Evolutionary conservation across 805 yeast genomes (phyloP), one percentile per base, ranked within the genome.

Genomic region (Yamadazyma philogaea): DNA sequence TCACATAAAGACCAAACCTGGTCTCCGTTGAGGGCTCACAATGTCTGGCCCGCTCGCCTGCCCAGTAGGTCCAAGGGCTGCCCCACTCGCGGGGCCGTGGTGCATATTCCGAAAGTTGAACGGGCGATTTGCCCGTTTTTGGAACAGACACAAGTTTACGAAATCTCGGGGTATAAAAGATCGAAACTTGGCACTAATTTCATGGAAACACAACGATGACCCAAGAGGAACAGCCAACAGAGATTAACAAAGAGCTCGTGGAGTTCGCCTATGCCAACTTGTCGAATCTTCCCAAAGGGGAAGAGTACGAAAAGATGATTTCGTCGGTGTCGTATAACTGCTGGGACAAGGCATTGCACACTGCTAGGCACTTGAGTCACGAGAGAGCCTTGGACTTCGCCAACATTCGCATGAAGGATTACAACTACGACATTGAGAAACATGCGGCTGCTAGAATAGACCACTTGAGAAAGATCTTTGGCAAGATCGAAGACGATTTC

Each of bases 221-320:
- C 11, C 37, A 34, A 34, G 30, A 30, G 7, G 10, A 34, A 34
- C 73, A 45, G 22, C 47, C 49, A 10, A 40, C 45, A 7, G 53
- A 52, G 28, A 57, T 64, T 41, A 52, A 66, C 53, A 36, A 52
- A 16, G 65, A 66, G 36, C 54, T 66, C 27, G 68, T 67, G 14
- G 57, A 57, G 14, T 66, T 54, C 46, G 70, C 68, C 12, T 60
- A 59, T 46, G 51, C 55, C 14, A 63, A 64, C 46, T 57, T 64
- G 42, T 48, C 55, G 11, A 61, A 64, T 45, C 37, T 64, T n/a
- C 70, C 72, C 20, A 45, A 54, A 34, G 58, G 70, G 0, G 63
- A 54, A 3, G 76, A 76, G 38, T 81, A 79, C 55, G 78, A 77
- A 49, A 67, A 64, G 48, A 78, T 80, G 84, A 74, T 81, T 47